A percentile compares a stretch with the other conserved stretches of the same genome.
Conservation (phyloP, 2,329 filamentous ascomycete species). For the Talaromyces sp. region DNA sequence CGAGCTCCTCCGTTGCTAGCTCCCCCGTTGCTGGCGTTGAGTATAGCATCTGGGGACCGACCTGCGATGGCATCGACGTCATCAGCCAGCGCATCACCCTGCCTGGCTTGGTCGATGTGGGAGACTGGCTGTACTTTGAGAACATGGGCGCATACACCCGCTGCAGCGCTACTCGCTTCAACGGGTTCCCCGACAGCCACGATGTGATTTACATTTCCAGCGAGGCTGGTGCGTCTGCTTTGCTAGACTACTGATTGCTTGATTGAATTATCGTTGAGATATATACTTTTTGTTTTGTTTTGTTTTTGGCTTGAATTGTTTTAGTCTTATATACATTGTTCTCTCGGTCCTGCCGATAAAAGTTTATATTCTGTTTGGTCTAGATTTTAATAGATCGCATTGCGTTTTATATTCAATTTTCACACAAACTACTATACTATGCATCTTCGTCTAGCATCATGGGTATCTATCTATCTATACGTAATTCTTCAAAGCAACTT, state of each 20-base stretch:
- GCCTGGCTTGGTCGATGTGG: conserved; percentile 73
- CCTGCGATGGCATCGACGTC: conserved; percentile 95
- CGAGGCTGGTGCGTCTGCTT: conserved; percentile 76
- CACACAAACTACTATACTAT: not conserved
- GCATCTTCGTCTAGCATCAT: not conserved
- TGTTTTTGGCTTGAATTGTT: not conserved
- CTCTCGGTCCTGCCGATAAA: not conserved
- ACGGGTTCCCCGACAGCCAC: conserved; percentile 89
- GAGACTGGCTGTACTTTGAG: conserved; percentile 98
- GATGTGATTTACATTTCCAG: conserved; percentile 93
- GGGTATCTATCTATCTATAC: not conserved
- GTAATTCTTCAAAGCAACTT: conserved; percentile 23
- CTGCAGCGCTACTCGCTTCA: conserved; percentile 96
- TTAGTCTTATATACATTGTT: not conserved
- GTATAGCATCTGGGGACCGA: conserved; percentile 97
- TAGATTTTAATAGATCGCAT: not conserved
- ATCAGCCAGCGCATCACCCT: conserved; percentile 80
- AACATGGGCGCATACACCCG: conserved; percentile 98
- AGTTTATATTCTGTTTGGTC: not conserved
- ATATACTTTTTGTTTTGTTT: not conserved
- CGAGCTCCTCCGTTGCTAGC: conserved; percentile 7
- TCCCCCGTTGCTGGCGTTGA: conserved; percentile 52
- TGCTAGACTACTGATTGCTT: conserved; percentile 50
- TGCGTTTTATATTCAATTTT: not conserved
- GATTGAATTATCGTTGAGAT: conserved; percentile 3